Percentiles rank a stretch among this genome's conserved stretches.
These are phyloP conservation scores for Alternaria sp. DNA, from an alignment of 2,329 filamentous ascomycete genomes.

Conservation along the genomic window DNA sequence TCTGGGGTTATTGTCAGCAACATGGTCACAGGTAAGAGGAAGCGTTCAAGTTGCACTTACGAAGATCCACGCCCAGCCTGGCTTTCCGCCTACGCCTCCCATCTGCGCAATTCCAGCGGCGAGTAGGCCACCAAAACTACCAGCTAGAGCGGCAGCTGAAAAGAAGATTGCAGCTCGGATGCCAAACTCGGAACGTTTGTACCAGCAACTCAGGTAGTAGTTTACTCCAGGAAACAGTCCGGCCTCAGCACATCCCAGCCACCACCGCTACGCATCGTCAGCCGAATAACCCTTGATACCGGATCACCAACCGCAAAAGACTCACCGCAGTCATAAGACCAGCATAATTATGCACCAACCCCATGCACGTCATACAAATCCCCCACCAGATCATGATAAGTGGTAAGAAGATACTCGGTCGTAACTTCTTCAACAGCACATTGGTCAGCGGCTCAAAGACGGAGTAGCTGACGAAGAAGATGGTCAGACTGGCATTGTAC, in stretches of 20 bases:
- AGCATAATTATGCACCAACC: slow-evolving; percentile 67
- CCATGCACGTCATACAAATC: slow-evolving; percentile 70
- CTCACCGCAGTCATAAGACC: slow-evolving; percentile 66
- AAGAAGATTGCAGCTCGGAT: slow-evolving; percentile 84
- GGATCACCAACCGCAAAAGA: background rate
- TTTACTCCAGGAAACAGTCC: slow-evolving; percentile 71
- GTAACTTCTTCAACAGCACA: slow-evolving; percentile 75
- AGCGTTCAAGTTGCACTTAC: slow-evolving; percentile 30
- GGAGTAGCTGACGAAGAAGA: slow-evolving; percentile 88
- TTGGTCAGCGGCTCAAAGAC: slow-evolving; percentile 81
- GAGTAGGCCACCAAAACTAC: slow-evolving; percentile 77
- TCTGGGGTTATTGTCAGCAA: slow-evolving; percentile 20
- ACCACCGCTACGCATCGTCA: slow-evolving; percentile 50
- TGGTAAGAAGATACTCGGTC: slow-evolving; percentile 80
- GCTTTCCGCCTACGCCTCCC: slow-evolving; percentile 63
- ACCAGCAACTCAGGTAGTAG: slow-evolving; percentile 86
- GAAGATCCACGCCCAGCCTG: slow-evolving; percentile 55
- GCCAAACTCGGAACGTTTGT: slow-evolving; percentile 78
- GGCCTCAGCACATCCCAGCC: slow-evolving; percentile 75
- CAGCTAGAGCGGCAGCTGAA: slow-evolving; percentile 78
- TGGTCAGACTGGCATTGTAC: slow-evolving; percentile 77
- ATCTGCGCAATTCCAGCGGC: slow-evolving; percentile 75
- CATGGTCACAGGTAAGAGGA: background rate
- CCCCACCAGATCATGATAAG: slow-evolving; percentile 76
- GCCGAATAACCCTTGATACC: background rate